phyloP scores from a whole-genome alignment of 352 stramenopile species.

The Phytophthora chlamydospora region DNA sequence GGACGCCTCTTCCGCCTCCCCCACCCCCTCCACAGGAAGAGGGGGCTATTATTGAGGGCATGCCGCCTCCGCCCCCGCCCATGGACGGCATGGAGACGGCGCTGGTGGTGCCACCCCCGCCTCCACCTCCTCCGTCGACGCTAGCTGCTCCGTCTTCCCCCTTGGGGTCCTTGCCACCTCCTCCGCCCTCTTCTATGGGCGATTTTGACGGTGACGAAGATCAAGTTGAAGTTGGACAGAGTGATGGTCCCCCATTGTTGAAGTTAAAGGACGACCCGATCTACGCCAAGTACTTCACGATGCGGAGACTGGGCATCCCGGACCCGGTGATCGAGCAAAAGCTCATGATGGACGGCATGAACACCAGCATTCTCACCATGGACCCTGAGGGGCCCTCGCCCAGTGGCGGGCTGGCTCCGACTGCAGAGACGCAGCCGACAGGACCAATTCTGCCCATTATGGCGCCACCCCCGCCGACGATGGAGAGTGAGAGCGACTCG shows the following conservation, averaged over 20 bases:
- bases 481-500: constrained; percentile 24
- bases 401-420: constrained; percentile 46
- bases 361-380: constrained; percentile 75
- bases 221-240: constrained; percentile 20
- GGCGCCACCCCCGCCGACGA: constrained; percentile 32
- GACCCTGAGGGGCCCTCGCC: constrained; percentile 81
- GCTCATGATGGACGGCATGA: constrained; percentile 79
- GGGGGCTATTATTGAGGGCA: constrained; percentile 19
- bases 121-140: constrained; percentile 17
- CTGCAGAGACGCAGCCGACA: constrained; percentile 30
- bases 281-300: constrained; percentile 89
- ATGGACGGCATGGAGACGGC: constrained; percentile 35
- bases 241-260: constrained; percentile 46
- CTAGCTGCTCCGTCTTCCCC: constrained; percentile 10
- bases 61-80: constrained; percentile 21
- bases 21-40: constrained; percentile 43
- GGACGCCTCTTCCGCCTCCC: constrained; percentile 51
- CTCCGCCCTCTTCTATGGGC: constrained; percentile 34
- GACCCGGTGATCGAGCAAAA: constrained; percentile 82
- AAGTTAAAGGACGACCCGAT: constrained; percentile 86
- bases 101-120: constrained; percentile 36
- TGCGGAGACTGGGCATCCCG: constrained; percentile 75
- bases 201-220: constrained; percentile 38
- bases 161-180: constrained; percentile 24
- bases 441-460: constrained; percentile 46